phyloP scores from a whole-genome alignment of 1,284 basidiomycete genomes.

The Tetrapyrgos nigripes region DNA sequence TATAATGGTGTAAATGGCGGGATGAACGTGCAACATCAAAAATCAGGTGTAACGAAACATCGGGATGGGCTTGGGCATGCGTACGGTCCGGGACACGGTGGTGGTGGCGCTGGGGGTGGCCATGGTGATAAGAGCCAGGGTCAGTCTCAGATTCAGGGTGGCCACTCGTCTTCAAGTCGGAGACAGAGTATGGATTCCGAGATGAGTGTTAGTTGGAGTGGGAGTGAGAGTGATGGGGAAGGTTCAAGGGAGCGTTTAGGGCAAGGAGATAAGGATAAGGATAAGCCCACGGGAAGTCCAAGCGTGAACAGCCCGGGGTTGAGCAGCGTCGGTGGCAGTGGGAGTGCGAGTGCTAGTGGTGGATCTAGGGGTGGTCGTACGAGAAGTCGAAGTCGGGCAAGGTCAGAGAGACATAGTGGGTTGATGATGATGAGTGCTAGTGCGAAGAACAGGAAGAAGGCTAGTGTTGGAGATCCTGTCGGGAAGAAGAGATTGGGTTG shows the following conservation, averaged over 20 bases:
- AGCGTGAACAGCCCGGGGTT: too few species aligned
- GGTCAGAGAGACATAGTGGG: conserved; percentile 4
- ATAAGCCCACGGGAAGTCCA: too few species aligned
- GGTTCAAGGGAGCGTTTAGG: neutral
- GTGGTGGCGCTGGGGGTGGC: neutral
- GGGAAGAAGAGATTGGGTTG: conserved; percentile 3
- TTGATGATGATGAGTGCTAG: conserved; percentile 6
- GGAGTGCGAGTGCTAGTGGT: conserved; percentile 1
- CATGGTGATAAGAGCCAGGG: too few species aligned
- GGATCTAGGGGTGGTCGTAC: neutral
- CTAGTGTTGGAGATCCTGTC: neutral
- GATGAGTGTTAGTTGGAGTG: conserved; percentile 5
- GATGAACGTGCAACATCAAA: neutral
- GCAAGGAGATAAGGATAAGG: too few species aligned
- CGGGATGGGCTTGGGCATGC: too few species aligned
- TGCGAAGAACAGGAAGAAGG: conserved; percentile 4
- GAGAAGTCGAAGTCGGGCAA: conserved; percentile 4
- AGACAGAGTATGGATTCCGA: neutral
- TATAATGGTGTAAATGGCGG: neutral
- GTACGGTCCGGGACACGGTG: too few species aligned
- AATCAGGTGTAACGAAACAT: neutral
- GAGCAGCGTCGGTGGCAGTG: too few species aligned
- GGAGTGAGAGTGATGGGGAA: conserved; percentile 8
- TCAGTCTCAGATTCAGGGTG: too few species aligned
- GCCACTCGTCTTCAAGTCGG: neutral